Evolutionary conservation across 2,329 filamentous ascomycete genomes (phyloP).

Genomic region (Plectosphaerella sp.): DNA sequence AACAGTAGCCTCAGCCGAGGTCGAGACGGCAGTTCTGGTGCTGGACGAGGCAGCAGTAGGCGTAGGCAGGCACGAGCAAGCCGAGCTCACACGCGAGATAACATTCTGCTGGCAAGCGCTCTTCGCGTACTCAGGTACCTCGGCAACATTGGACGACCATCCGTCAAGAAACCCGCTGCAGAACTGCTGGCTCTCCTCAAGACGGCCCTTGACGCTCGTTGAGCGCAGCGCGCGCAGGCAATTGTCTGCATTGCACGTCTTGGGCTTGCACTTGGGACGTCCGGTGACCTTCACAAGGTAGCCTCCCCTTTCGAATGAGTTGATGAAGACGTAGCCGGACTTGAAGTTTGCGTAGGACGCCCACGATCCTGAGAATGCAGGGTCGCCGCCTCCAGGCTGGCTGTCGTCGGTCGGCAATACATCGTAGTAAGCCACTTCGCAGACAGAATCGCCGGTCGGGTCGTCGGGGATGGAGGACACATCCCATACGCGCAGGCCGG

Average conservation of each 20-base stretch:
- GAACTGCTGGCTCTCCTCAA: slow-evolving; percentile 11
- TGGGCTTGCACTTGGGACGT: slow-evolving; percentile 6
- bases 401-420: slow-evolving; percentile 45
- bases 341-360: slow-evolving; percentile 43
- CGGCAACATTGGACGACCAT: slow-evolving; percentile 1
- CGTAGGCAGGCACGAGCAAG: slow-evolving; percentile 10
- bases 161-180: slow-evolving; percentile 6
- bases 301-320: slow-evolving; percentile 46
- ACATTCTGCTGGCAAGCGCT: slow-evolving; percentile 8
- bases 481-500: slow-evolving; percentile 39
- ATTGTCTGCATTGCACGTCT: slow-evolving; percentile 9
- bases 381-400: slow-evolving; percentile 25
- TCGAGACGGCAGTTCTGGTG: background rate
- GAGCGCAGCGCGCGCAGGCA: slow-evolving; percentile 9
- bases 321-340: slow-evolving; percentile 44
- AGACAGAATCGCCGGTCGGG: slow-evolving; percentile 36
- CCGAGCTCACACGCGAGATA: slow-evolving; percentile 10
- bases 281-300: slow-evolving; percentile 24
- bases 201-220: slow-evolving; percentile 4
- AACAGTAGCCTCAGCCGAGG: background rate
- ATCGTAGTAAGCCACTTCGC: slow-evolving; percentile 45
- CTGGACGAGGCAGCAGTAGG: slow-evolving; percentile 1
- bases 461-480: slow-evolving; percentile 30
- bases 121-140: slow-evolving; percentile 2
- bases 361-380: slow-evolving; percentile 41